Conservation (phyloP, 139 green algal species). For the Coelastrella sp. region DNA sequence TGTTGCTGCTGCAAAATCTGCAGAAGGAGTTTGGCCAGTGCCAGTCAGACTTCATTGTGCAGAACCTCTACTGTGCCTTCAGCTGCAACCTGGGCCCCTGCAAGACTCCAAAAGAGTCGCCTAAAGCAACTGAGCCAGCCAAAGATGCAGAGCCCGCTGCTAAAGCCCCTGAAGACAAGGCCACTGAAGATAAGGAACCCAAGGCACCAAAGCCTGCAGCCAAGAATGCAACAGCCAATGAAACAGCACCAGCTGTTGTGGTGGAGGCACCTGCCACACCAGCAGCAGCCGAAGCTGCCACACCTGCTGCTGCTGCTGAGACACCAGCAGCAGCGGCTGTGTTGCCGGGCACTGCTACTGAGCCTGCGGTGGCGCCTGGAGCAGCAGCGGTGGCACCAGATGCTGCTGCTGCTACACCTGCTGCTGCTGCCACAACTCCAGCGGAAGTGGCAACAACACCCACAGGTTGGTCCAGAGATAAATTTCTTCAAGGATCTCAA, state of each 20-base stretch:
- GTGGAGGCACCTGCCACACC: conserved; percentile 13
- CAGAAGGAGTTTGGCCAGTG: conserved; percentile 64
- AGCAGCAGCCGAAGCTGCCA: background rate
- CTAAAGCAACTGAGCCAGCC: background rate
- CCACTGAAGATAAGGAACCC: too few species aligned
- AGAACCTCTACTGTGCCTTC: conserved; percentile 49
- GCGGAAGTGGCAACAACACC: background rate
- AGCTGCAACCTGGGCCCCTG: conserved; percentile 53
- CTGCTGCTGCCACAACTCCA: background rate
- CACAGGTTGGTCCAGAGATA: too few species aligned
- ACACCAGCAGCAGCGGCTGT: background rate
- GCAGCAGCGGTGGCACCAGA: background rate
- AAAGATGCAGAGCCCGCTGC: background rate
- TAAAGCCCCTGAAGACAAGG: background rate
- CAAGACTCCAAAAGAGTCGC: background rate
- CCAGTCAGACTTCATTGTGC: conserved; percentile 31
- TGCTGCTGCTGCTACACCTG: background rate
- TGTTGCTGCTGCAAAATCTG: background rate
- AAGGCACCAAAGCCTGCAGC: background rate
- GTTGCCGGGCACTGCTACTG: background rate
- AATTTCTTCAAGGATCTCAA: too few species aligned
- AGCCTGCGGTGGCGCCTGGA: background rate
- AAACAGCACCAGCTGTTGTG: conserved; percentile 56
- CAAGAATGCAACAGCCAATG: background rate
- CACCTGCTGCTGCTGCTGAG: background rate